phyloP scores from a whole-genome alignment of 441 rosid genomes.

The Macaranga tanarius region DNA sequence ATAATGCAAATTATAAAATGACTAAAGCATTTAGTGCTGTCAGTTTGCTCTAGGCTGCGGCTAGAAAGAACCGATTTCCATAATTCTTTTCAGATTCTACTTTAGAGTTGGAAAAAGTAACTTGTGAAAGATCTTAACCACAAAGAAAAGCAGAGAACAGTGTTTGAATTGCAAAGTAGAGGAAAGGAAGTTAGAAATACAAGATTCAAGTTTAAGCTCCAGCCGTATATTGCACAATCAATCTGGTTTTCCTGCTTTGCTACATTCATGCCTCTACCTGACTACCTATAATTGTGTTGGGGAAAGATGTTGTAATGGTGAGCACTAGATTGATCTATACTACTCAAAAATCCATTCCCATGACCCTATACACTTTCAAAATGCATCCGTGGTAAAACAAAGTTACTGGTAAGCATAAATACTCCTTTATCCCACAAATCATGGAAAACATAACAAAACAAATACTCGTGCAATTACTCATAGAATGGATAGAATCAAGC shows the following conservation, averaged over 20 bases:
- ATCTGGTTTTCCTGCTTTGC: background rate
- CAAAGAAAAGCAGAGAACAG: background rate
- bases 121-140: background rate
- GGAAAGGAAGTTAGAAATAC: background rate
- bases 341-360: background rate
- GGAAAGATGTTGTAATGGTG: background rate
- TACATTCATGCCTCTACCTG: background rate
- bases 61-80: slow-evolving; percentile 6
- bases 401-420: background rate
- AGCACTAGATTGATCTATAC: background rate
- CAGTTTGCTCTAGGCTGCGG: background rate
- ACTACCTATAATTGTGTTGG: background rate
- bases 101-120: background rate
- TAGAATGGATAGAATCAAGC: slow-evolving; percentile 46
- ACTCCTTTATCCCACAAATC: background rate
- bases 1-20: background rate
- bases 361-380: background rate
- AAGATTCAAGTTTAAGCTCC: background rate
- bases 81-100: slow-evolving; percentile 1
- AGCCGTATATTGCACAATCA: background rate
- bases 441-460: background rate
- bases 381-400: background rate
- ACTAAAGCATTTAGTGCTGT: background rate
- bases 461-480: slow-evolving; percentile 20
- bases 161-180: background rate